phyloP scores from a whole-genome alignment of 768 basidiomycete genomes.

The Kwoniella mangroviensis region DNA sequence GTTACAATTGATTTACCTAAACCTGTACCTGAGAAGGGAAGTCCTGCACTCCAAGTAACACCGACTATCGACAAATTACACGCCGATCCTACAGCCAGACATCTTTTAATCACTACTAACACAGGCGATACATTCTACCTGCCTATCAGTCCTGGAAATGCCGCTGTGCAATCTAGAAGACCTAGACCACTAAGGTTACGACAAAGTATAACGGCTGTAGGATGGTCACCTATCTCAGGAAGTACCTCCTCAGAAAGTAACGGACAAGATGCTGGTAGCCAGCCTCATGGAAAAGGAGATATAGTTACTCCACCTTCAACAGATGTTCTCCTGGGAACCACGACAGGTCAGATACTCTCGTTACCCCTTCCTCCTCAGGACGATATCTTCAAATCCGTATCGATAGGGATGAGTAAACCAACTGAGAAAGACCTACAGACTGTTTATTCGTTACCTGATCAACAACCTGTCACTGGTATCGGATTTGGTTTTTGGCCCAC shows the following conservation, averaged over 20 bases:
- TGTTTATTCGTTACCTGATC: slow-evolving; percentile 68
- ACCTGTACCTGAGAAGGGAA: slow-evolving; percentile 60
- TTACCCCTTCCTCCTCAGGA: slow-evolving; percentile 80
- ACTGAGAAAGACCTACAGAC: slow-evolving; percentile 57
- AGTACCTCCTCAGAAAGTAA: slow-evolving; percentile 59
- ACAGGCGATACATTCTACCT: slow-evolving; percentile 95
- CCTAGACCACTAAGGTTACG: slow-evolving; percentile 77
- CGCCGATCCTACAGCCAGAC: slow-evolving; percentile 89
- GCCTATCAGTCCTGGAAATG: slow-evolving; percentile 60
- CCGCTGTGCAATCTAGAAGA: slow-evolving; percentile 65
- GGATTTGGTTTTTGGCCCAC: slow-evolving; percentile 70
- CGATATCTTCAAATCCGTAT: slow-evolving; percentile 76
- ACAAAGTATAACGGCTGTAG: slow-evolving; percentile 85
- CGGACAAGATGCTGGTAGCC: slow-evolving; percentile 12
- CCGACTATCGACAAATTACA: slow-evolving; percentile 75
- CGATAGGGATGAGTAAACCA: slow-evolving; percentile 49
- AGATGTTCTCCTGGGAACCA: slow-evolving; percentile 83
- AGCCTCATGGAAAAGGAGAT: slow-evolving; percentile 33
- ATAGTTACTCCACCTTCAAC: slow-evolving; percentile 64
- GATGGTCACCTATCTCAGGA: slow-evolving; percentile 78
- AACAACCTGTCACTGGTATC: slow-evolving; percentile 81
- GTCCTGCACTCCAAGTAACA: slow-evolving; percentile 57
- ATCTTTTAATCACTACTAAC: slow-evolving; percentile 80
- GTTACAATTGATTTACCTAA: slow-evolving; percentile 71
- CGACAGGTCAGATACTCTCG: slow-evolving; percentile 85